Evolutionary conservation across 495 filamentous ascomycete genomes (phyloP), one percentile per base, ranked within the genome.

Genomic region (Neurospora sp.): DNA sequence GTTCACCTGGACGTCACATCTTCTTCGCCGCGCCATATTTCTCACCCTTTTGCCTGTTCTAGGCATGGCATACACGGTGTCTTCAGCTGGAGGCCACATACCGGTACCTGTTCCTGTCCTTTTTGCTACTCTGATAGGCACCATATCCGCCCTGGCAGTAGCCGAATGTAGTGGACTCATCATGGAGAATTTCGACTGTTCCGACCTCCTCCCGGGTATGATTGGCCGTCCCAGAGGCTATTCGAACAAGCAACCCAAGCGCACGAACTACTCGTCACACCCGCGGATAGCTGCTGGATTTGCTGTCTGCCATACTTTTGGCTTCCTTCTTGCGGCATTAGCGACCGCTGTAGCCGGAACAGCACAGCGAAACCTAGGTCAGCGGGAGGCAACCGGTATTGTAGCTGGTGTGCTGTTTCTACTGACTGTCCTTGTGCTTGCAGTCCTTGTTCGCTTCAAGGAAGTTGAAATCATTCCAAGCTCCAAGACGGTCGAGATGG

Each of bases 161-260:
- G 87, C 91, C 10, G 92, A 94, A 79, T 93, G 90, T 79, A 85
- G 90, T 73, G 89, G 91, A 5, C 82, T 94, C 69, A 85, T 94
- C 80, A 94, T 93, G 92, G 92, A 94, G 76, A 89, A 89, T 22
- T 94, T 88, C 77, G 92, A 94, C 78, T 90, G 89, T 7, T 92
- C 90, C 27, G 92, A 94, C 75, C 84, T 93, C 1, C 89, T 81
- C 53, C 81, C 85, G 12, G 78, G 91, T 77, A 88, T 89, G 84
- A 89, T 89, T 70, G 86, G 87, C 69, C 82, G 84, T 20, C 83
- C 85, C 73, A 80, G 86, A 40, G 79, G 81, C 48, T 79, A 84
- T 69, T 83, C 84, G 16, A 83, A 82, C 70, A 84, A 77, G 41
- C 81, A 82, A 72, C 79, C 81, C 53, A 89, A 89, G 74, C 82